Base-by-base conservation (phyloP, 2,329 filamentous ascomycete genomes). In the Coleophoma eucalyptorum region DNA sequence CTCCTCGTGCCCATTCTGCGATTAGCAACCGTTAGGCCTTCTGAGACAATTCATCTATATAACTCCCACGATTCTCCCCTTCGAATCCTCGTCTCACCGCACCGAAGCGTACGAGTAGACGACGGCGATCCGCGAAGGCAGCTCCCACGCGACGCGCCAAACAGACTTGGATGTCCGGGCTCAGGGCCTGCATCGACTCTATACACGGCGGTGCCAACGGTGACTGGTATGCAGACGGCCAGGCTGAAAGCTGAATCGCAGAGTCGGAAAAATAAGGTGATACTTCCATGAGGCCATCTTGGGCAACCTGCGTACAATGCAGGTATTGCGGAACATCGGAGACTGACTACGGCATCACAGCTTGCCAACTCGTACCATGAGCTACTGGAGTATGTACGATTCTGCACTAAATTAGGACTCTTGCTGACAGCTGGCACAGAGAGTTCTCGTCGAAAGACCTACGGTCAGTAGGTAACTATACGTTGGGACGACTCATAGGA, bases 301-400 rank as follows among this genome's bases (percentile, higher is more conserved):
- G 45, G 43, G 50, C 46, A 53, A 55, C 43, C 42, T 32, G 16
- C 38, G 46, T n/a, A 32, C 21, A 26, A 26, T 15, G 26, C 40
- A 3, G 53, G 48, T 32, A 43, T 52, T 41, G 43, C 51, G 18
- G 51, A 48, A 57, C 53, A 65, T 61, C 62, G 50, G 65, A 64
- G 60, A 63, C 67, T 62, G 67, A 70, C 57, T 26, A 61, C 65
- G 50, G 37, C 35, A 6, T 38, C 55, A 67, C 70, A 97, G 92
- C 92, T 99, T 77, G 90, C 92, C 69, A 89, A 87, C 72, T 97
- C 94, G 61, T 99, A 99, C 75, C 89, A 96, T 76, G 89, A 96
- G 74, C 82, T 99, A 64, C 83, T 99, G 64, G 88, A 95, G 90
- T 96, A 84, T 73, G 87, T 74, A 38, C 34, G n/a, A 34, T 34